Percentiles rank a stretch among this genome's conserved stretches.
Conservation (phyloP, 441 rosid genomes). For the Pelargonium australe region DNA sequence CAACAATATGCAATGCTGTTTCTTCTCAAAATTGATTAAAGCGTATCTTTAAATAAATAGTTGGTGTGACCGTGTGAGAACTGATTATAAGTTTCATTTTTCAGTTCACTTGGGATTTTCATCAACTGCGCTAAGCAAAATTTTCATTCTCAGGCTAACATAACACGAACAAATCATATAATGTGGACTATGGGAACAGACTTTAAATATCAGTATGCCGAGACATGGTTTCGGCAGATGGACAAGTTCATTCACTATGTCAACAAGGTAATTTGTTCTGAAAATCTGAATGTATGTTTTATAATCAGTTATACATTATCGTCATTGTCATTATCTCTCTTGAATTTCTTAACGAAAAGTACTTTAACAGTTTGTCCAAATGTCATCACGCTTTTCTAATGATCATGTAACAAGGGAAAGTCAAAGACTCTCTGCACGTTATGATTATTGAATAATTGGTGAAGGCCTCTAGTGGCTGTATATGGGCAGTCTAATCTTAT, state of each 20-base stretch:
- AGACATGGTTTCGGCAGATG: constrained; percentile 88
- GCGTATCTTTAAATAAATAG: background rate
- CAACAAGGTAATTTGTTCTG: constrained; percentile 34
- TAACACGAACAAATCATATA: constrained; percentile 79
- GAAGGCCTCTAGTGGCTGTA: background rate
- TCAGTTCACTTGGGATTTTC: background rate
- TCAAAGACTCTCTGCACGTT: background rate
- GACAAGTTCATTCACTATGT: constrained; percentile 97
- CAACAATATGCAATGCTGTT: background rate
- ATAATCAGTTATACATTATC: constrained; percentile 27
- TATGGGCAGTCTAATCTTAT: no score
- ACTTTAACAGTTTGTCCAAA: background rate
- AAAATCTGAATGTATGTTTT: background rate
- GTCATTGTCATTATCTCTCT: background rate
- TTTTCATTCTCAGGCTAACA: constrained; percentile 65
- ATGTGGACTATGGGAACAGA: constrained; percentile 99
- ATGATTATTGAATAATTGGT: background rate
- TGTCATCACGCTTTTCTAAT: constrained; percentile 1
- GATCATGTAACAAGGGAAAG: background rate
- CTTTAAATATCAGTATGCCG: constrained; percentile 92
- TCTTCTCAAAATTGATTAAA: background rate
- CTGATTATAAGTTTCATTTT: background rate
- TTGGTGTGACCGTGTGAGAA: background rate
- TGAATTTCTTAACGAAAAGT: background rate
- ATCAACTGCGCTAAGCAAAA: background rate